These are phyloP conservation scores for Hyaloscypha bicolor DNA, from an alignment of 495 filamentous ascomycete species.

Conservation along the genomic window DNA sequence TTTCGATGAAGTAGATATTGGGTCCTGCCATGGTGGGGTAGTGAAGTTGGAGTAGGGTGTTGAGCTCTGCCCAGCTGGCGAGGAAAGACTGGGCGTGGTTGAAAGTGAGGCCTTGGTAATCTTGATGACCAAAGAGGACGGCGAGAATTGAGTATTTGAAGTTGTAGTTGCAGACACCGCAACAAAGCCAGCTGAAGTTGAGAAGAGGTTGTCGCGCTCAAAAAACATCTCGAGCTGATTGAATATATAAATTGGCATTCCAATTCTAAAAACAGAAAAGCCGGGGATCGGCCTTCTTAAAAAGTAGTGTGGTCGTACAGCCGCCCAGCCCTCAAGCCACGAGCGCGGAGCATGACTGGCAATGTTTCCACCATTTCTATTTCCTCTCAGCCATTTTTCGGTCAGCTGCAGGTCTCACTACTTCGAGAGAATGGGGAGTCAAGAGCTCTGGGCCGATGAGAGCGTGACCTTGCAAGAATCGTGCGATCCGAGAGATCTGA, in stretches of 20 bases:
- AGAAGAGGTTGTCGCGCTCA: too few species aligned
- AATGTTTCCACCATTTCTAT: neutral
- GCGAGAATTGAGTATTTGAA: too few species aligned
- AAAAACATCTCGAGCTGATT: neutral
- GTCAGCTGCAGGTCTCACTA: neutral
- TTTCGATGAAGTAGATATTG: neutral
- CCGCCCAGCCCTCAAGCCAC: neutral
- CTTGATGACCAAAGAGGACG: too few species aligned
- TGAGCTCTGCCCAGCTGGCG: neutral
- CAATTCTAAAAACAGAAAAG: neutral
- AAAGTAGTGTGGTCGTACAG: neutral
- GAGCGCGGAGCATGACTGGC: neutral
- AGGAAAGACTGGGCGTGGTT: too few species aligned
- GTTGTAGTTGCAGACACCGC: too few species aligned
- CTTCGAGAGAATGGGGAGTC: too few species aligned
- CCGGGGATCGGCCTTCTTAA: neutral
- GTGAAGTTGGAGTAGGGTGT: neutral
- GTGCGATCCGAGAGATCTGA: too few species aligned
- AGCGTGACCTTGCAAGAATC: too few species aligned
- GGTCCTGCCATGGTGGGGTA: neutral
- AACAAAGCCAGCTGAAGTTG: too few species aligned
- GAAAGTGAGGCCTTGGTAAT: too few species aligned
- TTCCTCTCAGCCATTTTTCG: neutral
- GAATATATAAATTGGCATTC: neutral
- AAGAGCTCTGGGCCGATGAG: too few species aligned